Conservation (phyloP, 805 yeast species). For the Starmerella geochares region DNA sequence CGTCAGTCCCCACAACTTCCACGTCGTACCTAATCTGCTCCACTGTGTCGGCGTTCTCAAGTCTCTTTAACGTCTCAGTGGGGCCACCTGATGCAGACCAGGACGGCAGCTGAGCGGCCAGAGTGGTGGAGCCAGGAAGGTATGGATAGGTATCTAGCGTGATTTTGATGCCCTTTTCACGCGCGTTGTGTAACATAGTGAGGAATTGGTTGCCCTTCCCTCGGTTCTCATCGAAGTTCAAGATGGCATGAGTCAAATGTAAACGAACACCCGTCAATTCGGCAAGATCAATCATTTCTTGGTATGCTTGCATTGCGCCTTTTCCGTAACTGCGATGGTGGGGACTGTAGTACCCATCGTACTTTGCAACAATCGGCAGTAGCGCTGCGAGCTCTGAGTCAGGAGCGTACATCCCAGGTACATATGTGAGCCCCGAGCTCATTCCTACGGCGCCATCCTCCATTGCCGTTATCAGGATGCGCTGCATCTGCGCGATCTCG, state of each 20-base stretch:
- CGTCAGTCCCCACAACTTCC: slow-evolving; percentile 20
- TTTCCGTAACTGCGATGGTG: slow-evolving; percentile 22
- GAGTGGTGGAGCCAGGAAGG: slow-evolving; percentile 19
- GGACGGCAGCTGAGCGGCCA: slow-evolving; percentile 20
- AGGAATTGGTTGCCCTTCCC: slow-evolving; percentile 15
- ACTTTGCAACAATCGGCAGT: slow-evolving; percentile 9
- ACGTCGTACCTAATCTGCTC: slow-evolving; percentile 15
- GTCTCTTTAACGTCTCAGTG: background rate
- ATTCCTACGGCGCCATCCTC: slow-evolving; percentile 18
- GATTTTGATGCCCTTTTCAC: slow-evolving; percentile 10
- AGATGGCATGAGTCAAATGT: slow-evolving; percentile 19
- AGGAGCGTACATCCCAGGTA: slow-evolving; percentile 21
- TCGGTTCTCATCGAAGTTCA: slow-evolving; percentile 19
- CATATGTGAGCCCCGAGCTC: slow-evolving; percentile 21
- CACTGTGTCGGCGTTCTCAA: slow-evolving; percentile 3
- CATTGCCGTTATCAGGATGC: slow-evolving; percentile 11
- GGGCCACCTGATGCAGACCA: slow-evolving; percentile 20
- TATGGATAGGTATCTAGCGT: slow-evolving; percentile 19
- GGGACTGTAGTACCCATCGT: slow-evolving; percentile 19
- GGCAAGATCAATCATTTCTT: slow-evolving; percentile 20
- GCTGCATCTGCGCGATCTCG: slow-evolving; percentile 15
- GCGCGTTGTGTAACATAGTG: slow-evolving; percentile 10
- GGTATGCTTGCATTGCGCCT: slow-evolving; percentile 19
- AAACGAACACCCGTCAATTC: slow-evolving; percentile 10
- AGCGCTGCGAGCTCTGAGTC: slow-evolving; percentile 21